These are phyloP conservation scores for Cyberlindnera meyerae DNA, from an alignment of 805 yeast genomes.

Conservation along the genomic window DNA sequence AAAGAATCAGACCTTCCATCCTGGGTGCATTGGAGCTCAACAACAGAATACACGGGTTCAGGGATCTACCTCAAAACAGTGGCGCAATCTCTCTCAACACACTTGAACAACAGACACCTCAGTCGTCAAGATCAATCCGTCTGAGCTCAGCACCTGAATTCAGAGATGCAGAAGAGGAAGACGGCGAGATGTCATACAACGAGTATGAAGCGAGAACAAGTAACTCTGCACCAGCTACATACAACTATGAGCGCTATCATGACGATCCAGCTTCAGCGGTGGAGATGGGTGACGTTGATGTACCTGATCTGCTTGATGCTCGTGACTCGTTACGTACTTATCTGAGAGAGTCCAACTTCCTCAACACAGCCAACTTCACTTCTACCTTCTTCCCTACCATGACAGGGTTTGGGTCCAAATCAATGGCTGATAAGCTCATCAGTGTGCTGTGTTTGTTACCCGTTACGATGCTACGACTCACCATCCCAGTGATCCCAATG, in stretches of 20 bases:
- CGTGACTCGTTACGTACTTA: conserved; percentile 9
- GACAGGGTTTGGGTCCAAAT: conserved; percentile 23
- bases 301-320: conserved; percentile 12
- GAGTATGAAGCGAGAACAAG: conserved; percentile 18
- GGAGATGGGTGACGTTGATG: conserved; percentile 6
- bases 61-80: not conserved
- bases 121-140: conserved; percentile 7
- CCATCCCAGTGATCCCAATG: conserved; percentile 32
- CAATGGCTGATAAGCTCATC: conserved; percentile 24
- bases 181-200: conserved; percentile 2
- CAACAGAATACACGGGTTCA: conserved; percentile 11
- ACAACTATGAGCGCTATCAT: conserved; percentile 4
- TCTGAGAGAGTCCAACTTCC: conserved; percentile 3
- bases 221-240: conserved; percentile 17
- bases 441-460: conserved; percentile 32
- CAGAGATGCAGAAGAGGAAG: conserved; percentile 11
- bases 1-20: conserved; percentile 21
- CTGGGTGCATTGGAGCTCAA: conserved; percentile 24
- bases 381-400: conserved; percentile 29
- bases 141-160: conserved; percentile 21
- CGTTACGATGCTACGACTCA: conserved; percentile 29
- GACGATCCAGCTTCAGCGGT: conserved; percentile 4
- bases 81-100: conserved; percentile 16
- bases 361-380: conserved; percentile 3
- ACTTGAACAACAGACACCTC: conserved; percentile 1